A percentile compares a stretch with the other conserved stretches of the same genome.
These are phyloP conservation scores for Spinacia oleracea DNA, from an alignment of 179 eudicot species.

Conservation along the genomic window DNA sequence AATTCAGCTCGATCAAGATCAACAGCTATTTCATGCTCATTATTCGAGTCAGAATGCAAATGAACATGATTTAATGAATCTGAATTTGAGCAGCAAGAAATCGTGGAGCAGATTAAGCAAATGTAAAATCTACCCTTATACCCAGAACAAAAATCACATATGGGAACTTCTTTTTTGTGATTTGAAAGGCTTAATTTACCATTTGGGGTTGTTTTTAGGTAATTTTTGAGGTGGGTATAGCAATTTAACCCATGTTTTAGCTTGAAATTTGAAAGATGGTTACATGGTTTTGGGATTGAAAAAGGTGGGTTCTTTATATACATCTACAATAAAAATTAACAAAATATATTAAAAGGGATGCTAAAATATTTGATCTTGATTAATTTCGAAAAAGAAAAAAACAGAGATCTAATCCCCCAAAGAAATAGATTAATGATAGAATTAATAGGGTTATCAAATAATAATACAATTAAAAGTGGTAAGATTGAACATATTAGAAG, in stretches of 20 bases:
- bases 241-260: constrained; percentile 47
- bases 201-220: constrained; percentile 34
- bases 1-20: constrained; percentile 61
- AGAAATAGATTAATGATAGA: background rate
- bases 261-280: constrained; percentile 58
- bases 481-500: background rate
- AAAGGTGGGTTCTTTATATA: constrained; percentile 29
- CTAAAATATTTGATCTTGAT: constrained; percentile 22
- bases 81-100: constrained; percentile 41
- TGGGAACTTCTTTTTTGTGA: constrained; percentile 38
- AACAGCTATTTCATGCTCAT: constrained; percentile 50
- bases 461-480: background rate
- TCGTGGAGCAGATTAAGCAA: constrained; percentile 61
- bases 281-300: constrained; percentile 51
- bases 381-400: background rate
- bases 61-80: constrained; percentile 50
- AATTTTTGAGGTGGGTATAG: constrained; percentile 43
- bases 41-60: constrained; percentile 39
- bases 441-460: too few relatives aligned
- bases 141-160: constrained; percentile 56
- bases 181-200: constrained; percentile 28
- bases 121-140: constrained; percentile 50
- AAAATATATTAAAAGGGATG: background rate
- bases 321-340: constrained; percentile 22
- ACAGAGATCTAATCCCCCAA: constrained; percentile 5